Evolutionary conservation across 73 alveolate genomes (phyloP), one percentile per base, ranked within the genome.

Genomic region (Paramecium sexaurelia): DNA sequence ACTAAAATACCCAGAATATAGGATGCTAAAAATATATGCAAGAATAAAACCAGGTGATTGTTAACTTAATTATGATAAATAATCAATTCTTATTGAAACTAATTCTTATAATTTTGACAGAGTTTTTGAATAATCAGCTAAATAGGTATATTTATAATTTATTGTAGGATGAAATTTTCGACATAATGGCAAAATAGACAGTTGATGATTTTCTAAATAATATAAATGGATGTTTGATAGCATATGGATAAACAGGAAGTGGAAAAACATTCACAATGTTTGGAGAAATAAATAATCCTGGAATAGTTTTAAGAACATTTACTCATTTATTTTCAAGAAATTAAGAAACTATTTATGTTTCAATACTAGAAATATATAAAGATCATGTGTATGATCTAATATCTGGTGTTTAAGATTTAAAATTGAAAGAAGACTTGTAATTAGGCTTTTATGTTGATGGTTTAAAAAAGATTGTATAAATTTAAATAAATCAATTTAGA

Each of bases 321-420:
- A 75, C 96, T 94, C 35, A 96, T 97, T 92, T 95, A 92, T 75
- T 96, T 95, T 75, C 92, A 92, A 55, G 88, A 89, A 51, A 94
- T 92, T 47, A 92, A 95, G 69, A 94, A 95, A 26, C 93, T 9
- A 36, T 39, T 13, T 27, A 20, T 93, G 82, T 93, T 91, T 87
- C 94, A 93, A 20, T 95, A 67, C 75, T 97, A n/a, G 99, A 97
- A 86, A 96, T 97, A 37, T 97, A 97, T 87, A 97, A 96, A 75
- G 98, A 97, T 85, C 92, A 93, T 84, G 97, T 98, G n/a, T 97
- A 96, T 95, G 99, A 97, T 91, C 73, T 97, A 20, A 84, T 97
- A 55, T 32, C 94, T 26, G 91, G 83, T 3, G 67, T 36, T 27
- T 69, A 55, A 32, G 47, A 36, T 40, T 55, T 91, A 84, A 91